Percentiles rank a stretch among this genome's conserved stretches.
Evolutionary conservation across 2,329 filamentous ascomycete genomes (phyloP).

Genomic region (Pseudocercospora vitis): DNA sequence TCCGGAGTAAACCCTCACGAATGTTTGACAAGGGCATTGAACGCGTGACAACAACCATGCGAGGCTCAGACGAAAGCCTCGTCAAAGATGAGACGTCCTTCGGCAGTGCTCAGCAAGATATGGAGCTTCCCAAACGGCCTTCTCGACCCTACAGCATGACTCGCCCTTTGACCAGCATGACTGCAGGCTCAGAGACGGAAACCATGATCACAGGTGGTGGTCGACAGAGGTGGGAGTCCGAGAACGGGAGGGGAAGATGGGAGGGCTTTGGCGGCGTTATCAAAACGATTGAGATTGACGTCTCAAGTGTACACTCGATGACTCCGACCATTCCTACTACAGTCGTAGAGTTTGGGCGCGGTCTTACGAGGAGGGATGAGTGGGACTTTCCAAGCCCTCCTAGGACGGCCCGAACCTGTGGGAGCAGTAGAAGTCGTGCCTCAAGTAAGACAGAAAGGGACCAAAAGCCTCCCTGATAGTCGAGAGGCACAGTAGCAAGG

Average conservation of each 20-base stretch:
- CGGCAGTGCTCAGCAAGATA: background rate
- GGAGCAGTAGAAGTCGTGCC: background rate
- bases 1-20: conserved; percentile 9
- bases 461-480: too few species aligned
- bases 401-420: background rate
- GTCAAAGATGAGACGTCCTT: background rate
- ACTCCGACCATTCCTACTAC: conserved; percentile 3
- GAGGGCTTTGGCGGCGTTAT: conserved; percentile 22
- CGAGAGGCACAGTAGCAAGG: too few species aligned
- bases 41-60: conserved; percentile 6
- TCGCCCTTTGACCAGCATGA: conserved; percentile 8
- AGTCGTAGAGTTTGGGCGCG: conserved; percentile 17
- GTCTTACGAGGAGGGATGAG: conserved; percentile 18
- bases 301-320: conserved; percentile 10
- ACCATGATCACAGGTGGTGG: conserved; percentile 15
- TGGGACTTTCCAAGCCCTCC: conserved; percentile 15
- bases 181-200: conserved; percentile 1
- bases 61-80: conserved; percentile 6
- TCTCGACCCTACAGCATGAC: conserved; percentile 15
- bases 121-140: background rate
- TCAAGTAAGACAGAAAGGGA: background rate
- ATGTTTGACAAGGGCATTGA: conserved; percentile 11
- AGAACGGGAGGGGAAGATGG: conserved; percentile 16
- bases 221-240: conserved; percentile 16
- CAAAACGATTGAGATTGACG: conserved; percentile 21